A percentile compares a stretch with the other conserved stretches of the same genome.
Conservation (phyloP, 352 stramenopile species). For the Phytophthora citrophthora region DNA sequence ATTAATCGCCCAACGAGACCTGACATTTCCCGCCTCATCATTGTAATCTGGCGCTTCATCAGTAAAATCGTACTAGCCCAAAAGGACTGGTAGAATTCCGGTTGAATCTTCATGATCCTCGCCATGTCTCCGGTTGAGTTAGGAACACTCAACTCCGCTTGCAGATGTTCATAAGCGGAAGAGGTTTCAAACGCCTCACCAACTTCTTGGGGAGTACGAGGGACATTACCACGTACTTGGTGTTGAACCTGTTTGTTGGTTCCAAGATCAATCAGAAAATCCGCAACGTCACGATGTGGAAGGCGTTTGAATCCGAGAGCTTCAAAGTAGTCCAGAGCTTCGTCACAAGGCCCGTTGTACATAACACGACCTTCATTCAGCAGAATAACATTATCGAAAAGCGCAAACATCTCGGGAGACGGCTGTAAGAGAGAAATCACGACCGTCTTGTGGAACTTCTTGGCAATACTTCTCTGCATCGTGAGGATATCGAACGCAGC, state of each 20-base stretch:
- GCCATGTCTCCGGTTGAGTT: not conserved
- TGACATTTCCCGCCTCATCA: constrained; percentile 20
- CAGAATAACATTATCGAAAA: constrained; percentile 29
- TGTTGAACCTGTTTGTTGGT: constrained; percentile 49
- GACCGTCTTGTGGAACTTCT: constrained; percentile 29
- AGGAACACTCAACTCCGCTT: constrained; percentile 4
- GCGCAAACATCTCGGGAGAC: constrained; percentile 25
- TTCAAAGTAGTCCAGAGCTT: constrained; percentile 17
- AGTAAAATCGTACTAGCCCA: constrained; percentile 21
- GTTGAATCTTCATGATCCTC: not conserved
- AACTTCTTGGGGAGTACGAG: constrained; percentile 16
- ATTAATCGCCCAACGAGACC: constrained; percentile 12
- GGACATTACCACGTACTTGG: constrained; percentile 12
- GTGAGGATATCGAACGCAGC: constrained; percentile 24
- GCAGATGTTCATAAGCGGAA: not conserved
- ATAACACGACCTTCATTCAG: constrained; percentile 19
- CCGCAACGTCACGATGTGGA: constrained; percentile 45
- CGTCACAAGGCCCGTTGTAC: constrained; percentile 15
- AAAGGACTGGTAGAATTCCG: constrained; percentile 26
- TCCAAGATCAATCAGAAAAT: constrained; percentile 59
- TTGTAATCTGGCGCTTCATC: constrained; percentile 13
- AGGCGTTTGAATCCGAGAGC: constrained; percentile 24
- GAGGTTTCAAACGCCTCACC: constrained; percentile 12
- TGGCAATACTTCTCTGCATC: constrained; percentile 26
- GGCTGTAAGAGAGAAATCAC: constrained; percentile 30